These are phyloP conservation scores for Candida anglica DNA, from an alignment of 805 yeast species.

Conservation along the genomic window DNA sequence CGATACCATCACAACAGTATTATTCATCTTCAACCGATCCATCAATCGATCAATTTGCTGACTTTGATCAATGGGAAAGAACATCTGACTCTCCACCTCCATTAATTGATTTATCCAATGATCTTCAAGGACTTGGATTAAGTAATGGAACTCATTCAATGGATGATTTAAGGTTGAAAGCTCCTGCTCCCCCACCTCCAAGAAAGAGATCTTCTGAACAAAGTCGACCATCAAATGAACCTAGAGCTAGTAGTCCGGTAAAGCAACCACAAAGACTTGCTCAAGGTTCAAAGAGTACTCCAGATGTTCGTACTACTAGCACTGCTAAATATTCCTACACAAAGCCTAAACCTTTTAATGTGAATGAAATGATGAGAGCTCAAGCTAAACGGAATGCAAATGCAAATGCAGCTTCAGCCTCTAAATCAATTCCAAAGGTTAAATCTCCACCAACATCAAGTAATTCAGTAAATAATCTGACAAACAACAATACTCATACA, in stretches of 20 bases:
- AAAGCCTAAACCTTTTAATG: conserved; percentile 37
- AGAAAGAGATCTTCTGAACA: no score
- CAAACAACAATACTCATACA: not conserved
- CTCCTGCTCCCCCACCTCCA: conserved; percentile 12
- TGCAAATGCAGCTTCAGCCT: conserved; percentile 4
- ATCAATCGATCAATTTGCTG: conserved; percentile 24
- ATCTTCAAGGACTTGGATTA: conserved; percentile 25
- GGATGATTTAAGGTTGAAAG: conserved; percentile 16
- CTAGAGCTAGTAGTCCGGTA: conserved; percentile 10
- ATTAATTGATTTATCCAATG: conserved; percentile 70
- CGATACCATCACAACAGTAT: not conserved
- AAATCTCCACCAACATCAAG: conserved; percentile 3
- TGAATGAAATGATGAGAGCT: conserved; percentile 28
- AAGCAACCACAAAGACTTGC: conserved; percentile 2
- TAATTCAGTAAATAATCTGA: no score
- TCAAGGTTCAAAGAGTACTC: conserved; percentile 16
- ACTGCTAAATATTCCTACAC: conserved; percentile 25
- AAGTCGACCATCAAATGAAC: no score
- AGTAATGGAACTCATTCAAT: conserved; percentile 9
- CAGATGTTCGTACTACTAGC: conserved; percentile 15
- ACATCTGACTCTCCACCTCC: conserved; percentile 19
- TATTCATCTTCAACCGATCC: not conserved
- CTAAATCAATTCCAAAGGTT: conserved; percentile 3
- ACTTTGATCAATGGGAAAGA: conserved; percentile 37
- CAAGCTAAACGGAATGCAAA: conserved; percentile 10